A percentile compares a stretch with the other conserved stretches of the same genome.
Evolutionary conservation across 352 stramenopile genomes (phyloP).

Genomic region (Phytophthora capsici): DNA sequence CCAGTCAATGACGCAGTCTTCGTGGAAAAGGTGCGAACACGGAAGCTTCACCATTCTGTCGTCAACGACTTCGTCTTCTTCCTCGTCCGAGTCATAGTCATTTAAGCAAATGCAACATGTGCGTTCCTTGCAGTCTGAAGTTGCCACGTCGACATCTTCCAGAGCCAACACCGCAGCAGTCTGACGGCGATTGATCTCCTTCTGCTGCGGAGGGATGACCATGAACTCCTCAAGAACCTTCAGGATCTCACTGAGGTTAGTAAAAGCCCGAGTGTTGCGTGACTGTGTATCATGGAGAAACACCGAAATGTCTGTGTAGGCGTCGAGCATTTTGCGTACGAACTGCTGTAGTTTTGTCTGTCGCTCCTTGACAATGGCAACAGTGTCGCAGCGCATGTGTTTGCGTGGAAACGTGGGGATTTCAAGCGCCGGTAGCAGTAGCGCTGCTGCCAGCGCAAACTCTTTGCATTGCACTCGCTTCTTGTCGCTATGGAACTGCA

Average conservation of each 20-base stretch:
- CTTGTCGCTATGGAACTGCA: conserved; percentile 29
- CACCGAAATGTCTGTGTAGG: conserved; percentile 68
- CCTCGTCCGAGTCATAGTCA: conserved; percentile 41
- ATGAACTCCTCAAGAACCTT: conserved; percentile 55
- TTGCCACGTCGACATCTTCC: conserved; percentile 51
- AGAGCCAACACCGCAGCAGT: conserved; percentile 57
- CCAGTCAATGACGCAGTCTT: conserved; percentile 83
- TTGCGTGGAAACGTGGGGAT: conserved; percentile 61
- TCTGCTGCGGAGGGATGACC: conserved; percentile 54
- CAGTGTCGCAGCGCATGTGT: conserved; percentile 65
- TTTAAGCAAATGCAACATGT: conserved; percentile 67
- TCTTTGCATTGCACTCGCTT: conserved; percentile 46
- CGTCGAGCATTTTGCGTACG: conserved; percentile 57
- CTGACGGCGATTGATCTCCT: conserved; percentile 54
- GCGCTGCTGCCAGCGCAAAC: conserved; percentile 49
- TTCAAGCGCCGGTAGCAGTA: conserved; percentile 48
- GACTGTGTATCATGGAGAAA: conserved; percentile 48
- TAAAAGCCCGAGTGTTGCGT: conserved; percentile 21
- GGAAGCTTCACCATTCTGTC: conserved; percentile 64
- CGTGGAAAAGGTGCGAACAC: conserved; percentile 75
- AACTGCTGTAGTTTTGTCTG: conserved; percentile 56
- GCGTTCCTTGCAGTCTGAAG: conserved; percentile 30
- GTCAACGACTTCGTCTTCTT: conserved; percentile 15
- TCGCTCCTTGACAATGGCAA: conserved; percentile 59
- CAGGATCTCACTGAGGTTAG: conserved; percentile 43